A percentile compares a stretch with the other conserved stretches of the same genome.
These are phyloP conservation scores for Fusarium sp. DNA, from an alignment of 2,329 filamentous ascomycete genomes.

Conservation along the genomic window DNA sequence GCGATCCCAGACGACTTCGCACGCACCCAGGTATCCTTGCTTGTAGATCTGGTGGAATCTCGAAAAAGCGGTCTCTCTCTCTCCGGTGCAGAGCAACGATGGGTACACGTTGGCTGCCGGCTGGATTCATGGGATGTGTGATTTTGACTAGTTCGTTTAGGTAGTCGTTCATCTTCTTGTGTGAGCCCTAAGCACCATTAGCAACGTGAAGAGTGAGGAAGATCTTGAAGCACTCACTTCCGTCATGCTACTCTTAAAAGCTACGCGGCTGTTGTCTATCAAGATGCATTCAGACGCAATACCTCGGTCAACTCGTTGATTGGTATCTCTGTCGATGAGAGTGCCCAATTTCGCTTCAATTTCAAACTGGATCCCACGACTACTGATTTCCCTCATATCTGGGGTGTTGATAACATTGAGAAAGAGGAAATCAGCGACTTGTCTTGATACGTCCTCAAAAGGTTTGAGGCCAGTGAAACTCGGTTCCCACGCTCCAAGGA, in stretches of 20 bases:
- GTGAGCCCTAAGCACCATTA: constrained; percentile 69
- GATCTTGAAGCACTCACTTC: constrained; percentile 65
- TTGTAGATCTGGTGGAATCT: constrained; percentile 69
- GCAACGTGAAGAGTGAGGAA: background rate
- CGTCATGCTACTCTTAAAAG: constrained; percentile 90
- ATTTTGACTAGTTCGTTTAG: constrained; percentile 75
- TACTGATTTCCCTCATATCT: constrained; percentile 70
- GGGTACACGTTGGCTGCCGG: constrained; percentile 61
- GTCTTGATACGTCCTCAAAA: constrained; percentile 77
- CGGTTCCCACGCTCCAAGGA: constrained; percentile 69
- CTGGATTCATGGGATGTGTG: constrained; percentile 63
- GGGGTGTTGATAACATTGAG: constrained; percentile 72
- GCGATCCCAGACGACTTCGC: constrained; percentile 64
- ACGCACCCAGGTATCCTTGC: constrained; percentile 72
- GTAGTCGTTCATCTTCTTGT: constrained; percentile 84
- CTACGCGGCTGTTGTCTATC: constrained; percentile 65
- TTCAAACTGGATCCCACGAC: constrained; percentile 79
- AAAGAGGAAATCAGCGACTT: constrained; percentile 84
- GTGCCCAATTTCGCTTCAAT: constrained; percentile 94
- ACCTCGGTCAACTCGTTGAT: constrained; percentile 72
- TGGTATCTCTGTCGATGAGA: constrained; percentile 77
- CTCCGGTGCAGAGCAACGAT: constrained; percentile 84
- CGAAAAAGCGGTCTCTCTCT: constrained; percentile 86
- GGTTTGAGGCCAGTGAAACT: constrained; percentile 76
- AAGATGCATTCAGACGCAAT: constrained; percentile 78